These are phyloP conservation scores for Colletotrichum abscissum DNA, from an alignment of 2,329 filamentous ascomycete genomes.

Conservation along the genomic window DNA sequence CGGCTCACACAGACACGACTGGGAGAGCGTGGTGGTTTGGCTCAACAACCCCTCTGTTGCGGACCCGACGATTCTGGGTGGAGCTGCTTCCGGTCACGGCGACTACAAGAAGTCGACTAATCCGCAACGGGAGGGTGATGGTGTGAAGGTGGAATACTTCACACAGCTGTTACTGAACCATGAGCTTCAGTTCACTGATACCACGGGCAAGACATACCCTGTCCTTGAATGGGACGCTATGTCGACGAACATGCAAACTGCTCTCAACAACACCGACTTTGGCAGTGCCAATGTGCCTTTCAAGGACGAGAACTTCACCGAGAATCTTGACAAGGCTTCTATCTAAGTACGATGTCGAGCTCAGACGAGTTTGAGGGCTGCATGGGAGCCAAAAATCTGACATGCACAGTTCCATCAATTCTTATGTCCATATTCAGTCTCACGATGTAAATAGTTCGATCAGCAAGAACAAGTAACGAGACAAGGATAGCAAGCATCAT, in stretches of 20 bases:
- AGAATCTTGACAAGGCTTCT: slow-evolving; percentile 14
- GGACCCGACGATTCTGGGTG: slow-evolving; percentile 47
- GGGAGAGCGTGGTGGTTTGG: slow-evolving; percentile 50
- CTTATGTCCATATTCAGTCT: background rate
- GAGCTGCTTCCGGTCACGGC: slow-evolving; percentile 52
- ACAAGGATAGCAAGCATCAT: background rate
- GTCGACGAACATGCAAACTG: slow-evolving; percentile 45
- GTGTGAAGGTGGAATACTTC: slow-evolving; percentile 47
- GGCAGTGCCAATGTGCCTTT: slow-evolving; percentile 55
- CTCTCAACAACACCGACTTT: slow-evolving; percentile 52
- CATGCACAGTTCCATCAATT: background rate
- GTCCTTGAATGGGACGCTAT: slow-evolving; percentile 58
- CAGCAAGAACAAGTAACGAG: background rate
- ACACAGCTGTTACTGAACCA: slow-evolving; percentile 48
- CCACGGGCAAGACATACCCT: slow-evolving; percentile 50
- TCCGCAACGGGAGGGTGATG: slow-evolving; percentile 37
- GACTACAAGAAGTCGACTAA: slow-evolving; percentile 42
- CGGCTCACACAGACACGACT: slow-evolving; percentile 53
- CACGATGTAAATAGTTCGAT: background rate
- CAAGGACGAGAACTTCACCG: slow-evolving; percentile 43
- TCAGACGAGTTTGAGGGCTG: background rate
- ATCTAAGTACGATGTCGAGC: background rate
- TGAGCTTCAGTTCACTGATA: slow-evolving; percentile 48
- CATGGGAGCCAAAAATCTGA: background rate
- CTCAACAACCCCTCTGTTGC: slow-evolving; percentile 41